A percentile compares a stretch with the other conserved stretches of the same genome.
Evolutionary conservation across 306 rosid species (phyloP).

Genomic region (Inga leiocalycina): DNA sequence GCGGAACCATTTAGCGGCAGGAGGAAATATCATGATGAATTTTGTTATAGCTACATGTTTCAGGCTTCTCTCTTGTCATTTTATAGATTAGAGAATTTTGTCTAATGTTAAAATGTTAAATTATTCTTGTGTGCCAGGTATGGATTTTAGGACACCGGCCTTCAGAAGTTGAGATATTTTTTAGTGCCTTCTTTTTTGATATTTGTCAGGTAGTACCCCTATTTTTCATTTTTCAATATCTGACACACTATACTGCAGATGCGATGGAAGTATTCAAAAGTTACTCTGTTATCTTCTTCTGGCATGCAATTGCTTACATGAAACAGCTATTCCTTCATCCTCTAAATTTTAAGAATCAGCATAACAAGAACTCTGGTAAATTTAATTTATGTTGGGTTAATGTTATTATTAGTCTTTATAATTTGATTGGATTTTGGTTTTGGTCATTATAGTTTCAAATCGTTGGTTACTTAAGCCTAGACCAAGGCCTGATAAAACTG

Average conservation of each 20-base stretch:
- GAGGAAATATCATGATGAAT: conserved; percentile 23
- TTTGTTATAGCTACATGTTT: conserved; percentile 33
- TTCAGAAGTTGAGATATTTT: conserved; percentile 8
- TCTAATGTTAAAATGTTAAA: conserved; percentile 16
- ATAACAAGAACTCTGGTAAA: neutral
- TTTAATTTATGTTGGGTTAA: neutral
- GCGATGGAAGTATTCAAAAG: neutral
- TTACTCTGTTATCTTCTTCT: neutral
- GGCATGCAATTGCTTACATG: neutral
- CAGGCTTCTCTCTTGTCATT: conserved; percentile 27
- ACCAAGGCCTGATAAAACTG: too few species aligned
- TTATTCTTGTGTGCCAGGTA: conserved; percentile 47
- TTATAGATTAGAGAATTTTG: conserved; percentile 29
- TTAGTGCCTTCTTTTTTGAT: conserved; percentile 21
- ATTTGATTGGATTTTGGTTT: too few species aligned
- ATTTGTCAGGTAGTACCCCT: conserved; percentile 12
- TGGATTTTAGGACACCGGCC: conserved; percentile 43
- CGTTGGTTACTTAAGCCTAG: too few species aligned
- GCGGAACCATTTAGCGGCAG: conserved; percentile 24
- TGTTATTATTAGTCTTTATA: too few species aligned
- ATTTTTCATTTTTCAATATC: neutral
- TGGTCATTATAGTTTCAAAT: too few species aligned
- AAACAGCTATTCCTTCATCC: neutral
- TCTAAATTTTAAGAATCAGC: neutral
- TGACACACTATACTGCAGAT: neutral